Percentiles rank a stretch among this genome's conserved stretches.
Evolutionary conservation across 1,284 basidiomycete species (phyloP).

Genomic region (Ceraceosorus guamensis): DNA sequence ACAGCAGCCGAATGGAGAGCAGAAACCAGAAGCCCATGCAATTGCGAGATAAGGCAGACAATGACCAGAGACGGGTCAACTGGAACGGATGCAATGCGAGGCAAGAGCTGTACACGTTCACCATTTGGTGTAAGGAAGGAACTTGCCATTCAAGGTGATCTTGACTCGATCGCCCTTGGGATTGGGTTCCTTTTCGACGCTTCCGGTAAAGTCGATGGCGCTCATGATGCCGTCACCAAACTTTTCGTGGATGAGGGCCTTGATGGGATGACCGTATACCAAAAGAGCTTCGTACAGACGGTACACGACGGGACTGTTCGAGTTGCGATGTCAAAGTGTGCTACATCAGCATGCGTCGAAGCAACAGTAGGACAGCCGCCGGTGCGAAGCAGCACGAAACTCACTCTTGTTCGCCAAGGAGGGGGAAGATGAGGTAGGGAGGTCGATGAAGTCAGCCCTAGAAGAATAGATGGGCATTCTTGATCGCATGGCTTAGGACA

Average conservation of each 20-base stretch:
- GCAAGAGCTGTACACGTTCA: no score
- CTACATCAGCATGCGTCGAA: no score
- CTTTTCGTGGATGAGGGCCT: conserved; percentile 44
- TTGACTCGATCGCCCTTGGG: conserved; percentile 37
- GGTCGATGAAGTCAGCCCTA: background rate
- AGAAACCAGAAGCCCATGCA: no score
- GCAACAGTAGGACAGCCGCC: no score
- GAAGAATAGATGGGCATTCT: background rate
- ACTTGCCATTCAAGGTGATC: conserved; percentile 42
- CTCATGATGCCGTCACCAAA: conserved; percentile 37
- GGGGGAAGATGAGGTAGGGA: conserved; percentile 1
- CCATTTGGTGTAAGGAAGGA: conserved; percentile 34
- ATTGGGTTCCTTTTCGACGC: conserved; percentile 33
- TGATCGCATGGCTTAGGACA: conserved; percentile 1
- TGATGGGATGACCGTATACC: conserved; percentile 40
- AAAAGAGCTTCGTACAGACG: conserved; percentile 28
- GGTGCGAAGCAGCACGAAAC: background rate
- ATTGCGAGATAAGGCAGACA: no score
- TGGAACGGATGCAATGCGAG: no score
- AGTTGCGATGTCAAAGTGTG: no score
- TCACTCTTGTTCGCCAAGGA: no score
- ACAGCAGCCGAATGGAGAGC: no score
- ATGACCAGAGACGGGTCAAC: no score
- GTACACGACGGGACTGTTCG: conserved; percentile 21
- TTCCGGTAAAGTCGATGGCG: conserved; percentile 40